Evolutionary conservation across 2,329 filamentous ascomycete species (phyloP), one percentile per base, ranked within the genome.

Genomic region (Paecilomyces variotii): DNA sequence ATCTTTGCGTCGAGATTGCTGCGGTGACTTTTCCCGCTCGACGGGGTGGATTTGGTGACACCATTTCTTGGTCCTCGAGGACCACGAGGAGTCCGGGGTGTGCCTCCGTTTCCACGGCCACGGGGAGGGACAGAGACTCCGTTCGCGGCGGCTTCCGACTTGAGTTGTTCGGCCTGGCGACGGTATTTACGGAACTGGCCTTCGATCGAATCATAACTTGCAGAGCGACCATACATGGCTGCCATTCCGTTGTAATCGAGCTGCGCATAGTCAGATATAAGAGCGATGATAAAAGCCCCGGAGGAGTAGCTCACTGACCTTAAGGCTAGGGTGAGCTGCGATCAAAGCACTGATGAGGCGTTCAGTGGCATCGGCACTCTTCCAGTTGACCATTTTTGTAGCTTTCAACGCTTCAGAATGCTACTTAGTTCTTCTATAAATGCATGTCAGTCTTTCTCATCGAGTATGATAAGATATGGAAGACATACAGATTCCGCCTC

Each of bases 181-280:
- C 79, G 80, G 60, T 74, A 76, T 53, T 71, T 73, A 51, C 78
- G 76, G 35, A 82, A 74, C 2, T 73, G 74, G 51, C 73, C 72
- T 60, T 82, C 76, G 26, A 83, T 74, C 0, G 79, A 69, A 60
- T 81, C 71, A 67, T 80, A 80, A 0, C 76, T 81, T 0, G 78
- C 76, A 0, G 74, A 76, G 6, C 72, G 63, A 0, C 77, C 78
- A 62, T 78, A 82, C 56, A 78, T 67, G 1, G 66, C 63, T 0
- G 80, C 80, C 26, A 80, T 75, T 2, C 70, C 67, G 1, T 64
- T 65, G 63, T 76, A 75, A 58, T 82, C 74, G 25, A 80, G 70
- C 80, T 83, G 55, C 26, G 12, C 35, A 57, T 52, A 24, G 35
- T 32, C 12, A 52, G 7, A 32, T 32, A 10, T 32, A 10, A 32